Conservation (phyloP, 805 yeast genomes). For the Teunomyces panamensis region DNA sequence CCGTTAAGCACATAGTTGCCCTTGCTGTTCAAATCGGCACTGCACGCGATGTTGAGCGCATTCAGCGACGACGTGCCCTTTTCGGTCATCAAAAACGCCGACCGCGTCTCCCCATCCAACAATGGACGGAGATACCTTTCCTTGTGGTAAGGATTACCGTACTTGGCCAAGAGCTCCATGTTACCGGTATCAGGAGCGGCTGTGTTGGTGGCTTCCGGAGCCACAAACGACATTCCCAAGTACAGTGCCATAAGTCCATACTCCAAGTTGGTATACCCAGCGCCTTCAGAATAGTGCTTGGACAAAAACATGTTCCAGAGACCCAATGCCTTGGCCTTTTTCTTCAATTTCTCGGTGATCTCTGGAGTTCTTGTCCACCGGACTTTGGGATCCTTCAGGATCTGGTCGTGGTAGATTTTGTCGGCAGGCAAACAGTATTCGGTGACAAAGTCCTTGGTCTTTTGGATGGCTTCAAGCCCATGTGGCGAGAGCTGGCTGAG, state of each 20-base stretch:
- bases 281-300: constrained; percentile 46
- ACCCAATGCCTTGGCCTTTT: constrained; percentile 49
- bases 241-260: constrained; percentile 65
- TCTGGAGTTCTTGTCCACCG: constrained; percentile 51
- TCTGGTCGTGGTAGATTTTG: constrained; percentile 38
- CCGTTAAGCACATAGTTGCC: constrained; percentile 56
- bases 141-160: constrained; percentile 37
- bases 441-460: constrained; percentile 49
- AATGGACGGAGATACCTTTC: constrained; percentile 51
- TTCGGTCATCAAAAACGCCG: constrained; percentile 67
- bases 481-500: constrained; percentile 32
- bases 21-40: constrained; percentile 34
- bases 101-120: constrained; percentile 52
- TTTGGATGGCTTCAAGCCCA: constrained; percentile 39
- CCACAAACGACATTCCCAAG: constrained; percentile 52
- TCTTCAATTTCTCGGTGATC: constrained; percentile 49
- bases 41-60: constrained; percentile 54
- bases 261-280: constrained; percentile 59
- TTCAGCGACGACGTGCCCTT: constrained; percentile 59
- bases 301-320: constrained; percentile 62
- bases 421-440: constrained; percentile 59
- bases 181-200: constrained; percentile 67
- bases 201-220: constrained; percentile 60
- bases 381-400: constrained; percentile 33
- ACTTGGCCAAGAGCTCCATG: constrained; percentile 49